Percentiles rank a stretch among this genome's conserved stretches.
phyloP scores from a whole-genome alignment of 2,329 filamentous ascomycete genomes.

The Dryadomyces quercus-mongolicae region DNA sequence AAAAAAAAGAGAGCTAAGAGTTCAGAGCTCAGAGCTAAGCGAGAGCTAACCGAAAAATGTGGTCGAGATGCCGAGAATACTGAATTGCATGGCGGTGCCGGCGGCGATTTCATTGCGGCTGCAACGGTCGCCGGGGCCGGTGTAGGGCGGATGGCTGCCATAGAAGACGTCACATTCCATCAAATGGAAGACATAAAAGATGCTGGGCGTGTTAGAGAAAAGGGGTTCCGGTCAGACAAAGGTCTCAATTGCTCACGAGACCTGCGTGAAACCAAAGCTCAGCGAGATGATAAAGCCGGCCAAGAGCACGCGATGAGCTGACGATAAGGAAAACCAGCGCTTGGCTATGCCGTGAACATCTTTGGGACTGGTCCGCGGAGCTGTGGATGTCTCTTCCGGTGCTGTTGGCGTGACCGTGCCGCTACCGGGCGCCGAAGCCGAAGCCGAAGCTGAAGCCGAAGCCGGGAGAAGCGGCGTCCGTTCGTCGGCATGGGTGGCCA shows the following conservation, averaged over 20 bases:
- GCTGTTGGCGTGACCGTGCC: neutral
- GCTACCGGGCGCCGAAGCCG: neutral
- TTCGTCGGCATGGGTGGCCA: constrained; percentile 1
- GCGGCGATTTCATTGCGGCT: constrained; percentile 50
- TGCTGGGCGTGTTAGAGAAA: constrained; percentile 15
- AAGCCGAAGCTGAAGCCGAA: neutral
- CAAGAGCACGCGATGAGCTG: constrained; percentile 36
- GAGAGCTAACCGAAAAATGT: constrained; percentile 45
- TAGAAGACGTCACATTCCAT: constrained; percentile 66
- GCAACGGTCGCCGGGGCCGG: constrained; percentile 41
- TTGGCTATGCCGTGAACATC: neutral
- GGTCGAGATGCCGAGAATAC: constrained; percentile 54
- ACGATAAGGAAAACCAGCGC: constrained; percentile 4
- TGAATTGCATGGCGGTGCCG: constrained; percentile 48
- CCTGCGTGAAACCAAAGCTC: constrained; percentile 36
- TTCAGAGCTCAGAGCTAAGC: too few species aligned
- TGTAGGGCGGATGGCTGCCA: constrained; percentile 37
- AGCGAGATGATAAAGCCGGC: constrained; percentile 48
- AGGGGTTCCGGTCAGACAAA: neutral
- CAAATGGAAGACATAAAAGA: constrained; percentile 53
- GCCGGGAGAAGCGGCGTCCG: constrained; percentile 1
- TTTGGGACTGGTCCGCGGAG: neutral
- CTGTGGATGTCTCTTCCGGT: neutral
- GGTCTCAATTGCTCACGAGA: constrained; percentile 25
- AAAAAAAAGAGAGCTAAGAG: too few species aligned